Base-by-base conservation (phyloP, 352 stramenopile genomes). In the Plasmopara viticola region DNA sequence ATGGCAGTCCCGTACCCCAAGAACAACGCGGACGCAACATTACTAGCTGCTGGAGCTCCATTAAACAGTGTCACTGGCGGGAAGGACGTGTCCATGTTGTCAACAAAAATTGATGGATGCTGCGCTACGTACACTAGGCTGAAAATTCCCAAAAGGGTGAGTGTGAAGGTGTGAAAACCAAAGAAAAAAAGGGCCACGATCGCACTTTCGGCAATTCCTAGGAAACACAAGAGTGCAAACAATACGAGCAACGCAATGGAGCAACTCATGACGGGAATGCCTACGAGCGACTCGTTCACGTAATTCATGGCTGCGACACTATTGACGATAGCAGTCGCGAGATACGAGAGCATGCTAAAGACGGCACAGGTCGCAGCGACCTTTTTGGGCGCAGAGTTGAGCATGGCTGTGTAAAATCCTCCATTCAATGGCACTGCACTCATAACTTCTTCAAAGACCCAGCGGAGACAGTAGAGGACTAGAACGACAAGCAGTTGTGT, bases 401-500 rank as follows among this genome's bases (percentile, higher is more conserved):
- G 64, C 43, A 97, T 78, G 15, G 87, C 78, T 56, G 92, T 97
- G 64, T 96, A 97, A 20, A 84, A 87, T n/a, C 88, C 88, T 25
- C 88, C 88, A 60, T 97, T 96, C 51, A 94, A 71, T 4, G 86
- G 86, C 12, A 97, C 74, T 2, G 88, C 88, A 44, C 74, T 93
- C 55, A 95, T 90, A 9, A 87, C 87, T 56, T 97, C 88, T 40
- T 84, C 78, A 61, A 95, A 95, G 15, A 96, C 89, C 52, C 78
- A 86, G n/a, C 76, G 76, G 12, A 78, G 73, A 45, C 67, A 76
- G 53, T 84, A 86, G 40, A 86, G 62, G 20, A 82, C 70, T 30
- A 57, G 51, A 0, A 84, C 75, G 9, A 96, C 86, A 20, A 94
- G 53, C 0, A 87, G 29, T 50, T 95, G 73, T 47, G 80, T 84